Conservation (phyloP, 306 rosid species). For the Cotoneaster glaucophyllus region DNA sequence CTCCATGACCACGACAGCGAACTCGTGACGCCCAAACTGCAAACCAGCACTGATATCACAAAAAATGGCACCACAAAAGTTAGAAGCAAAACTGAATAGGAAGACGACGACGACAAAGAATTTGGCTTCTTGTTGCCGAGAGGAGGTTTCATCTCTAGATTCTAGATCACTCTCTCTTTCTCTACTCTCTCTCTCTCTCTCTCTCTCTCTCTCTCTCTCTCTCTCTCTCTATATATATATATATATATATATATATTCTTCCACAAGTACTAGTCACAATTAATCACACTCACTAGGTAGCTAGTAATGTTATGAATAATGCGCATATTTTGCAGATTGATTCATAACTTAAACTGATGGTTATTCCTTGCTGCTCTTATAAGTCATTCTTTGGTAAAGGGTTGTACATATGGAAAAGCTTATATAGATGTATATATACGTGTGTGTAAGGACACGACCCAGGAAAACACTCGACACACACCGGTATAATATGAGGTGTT, state of each 20-base stretch:
- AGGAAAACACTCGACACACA: too few relatives aligned
- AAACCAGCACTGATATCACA: slow-evolving; percentile 2
- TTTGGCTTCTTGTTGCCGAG: background rate
- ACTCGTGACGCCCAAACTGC: background rate
- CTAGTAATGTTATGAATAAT: background rate
- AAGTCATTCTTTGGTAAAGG: background rate
- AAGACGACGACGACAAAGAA: background rate
- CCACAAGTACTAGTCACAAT: background rate
- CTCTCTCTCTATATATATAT: background rate
- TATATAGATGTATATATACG: background rate
- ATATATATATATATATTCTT: background rate
- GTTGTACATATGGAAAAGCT: background rate
- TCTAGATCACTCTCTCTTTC: background rate
- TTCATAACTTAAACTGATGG: slow-evolving; percentile 2
- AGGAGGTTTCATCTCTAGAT: slow-evolving; percentile 3
- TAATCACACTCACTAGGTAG: background rate
- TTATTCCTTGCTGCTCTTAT: slow-evolving; percentile 12
- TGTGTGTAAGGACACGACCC: too few relatives aligned
- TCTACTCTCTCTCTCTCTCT: background rate
- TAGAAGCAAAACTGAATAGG: background rate
- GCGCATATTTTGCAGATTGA: background rate
- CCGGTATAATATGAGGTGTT: too few relatives aligned
- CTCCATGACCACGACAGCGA: slow-evolving; percentile 17
- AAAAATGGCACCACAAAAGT: background rate
- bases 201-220: background rate